Evolutionary conservation across 192 early-diverging fungal species (phyloP).

Genomic region (Dispira parvispora): DNA sequence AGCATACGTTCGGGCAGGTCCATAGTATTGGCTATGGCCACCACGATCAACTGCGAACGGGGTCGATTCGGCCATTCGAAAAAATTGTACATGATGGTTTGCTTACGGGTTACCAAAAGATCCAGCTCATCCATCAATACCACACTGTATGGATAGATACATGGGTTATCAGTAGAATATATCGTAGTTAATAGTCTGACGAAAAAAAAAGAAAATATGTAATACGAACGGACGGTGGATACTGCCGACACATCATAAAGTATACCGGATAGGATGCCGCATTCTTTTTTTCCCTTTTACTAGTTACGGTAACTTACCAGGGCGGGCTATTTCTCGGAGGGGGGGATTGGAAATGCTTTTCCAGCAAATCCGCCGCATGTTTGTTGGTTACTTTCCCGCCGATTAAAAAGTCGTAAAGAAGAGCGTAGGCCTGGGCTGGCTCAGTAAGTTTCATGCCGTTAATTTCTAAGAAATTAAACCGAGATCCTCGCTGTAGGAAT

Average conservation of each 20-base stretch:
- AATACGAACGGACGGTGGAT: no score
- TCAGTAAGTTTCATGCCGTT: conserved; percentile 97
- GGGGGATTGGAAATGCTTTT: conserved; percentile 5
- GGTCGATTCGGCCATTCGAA: conserved; percentile 90
- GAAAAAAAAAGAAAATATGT: no score
- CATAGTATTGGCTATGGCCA: conserved; percentile 98
- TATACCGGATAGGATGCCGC: no score
- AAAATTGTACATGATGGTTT: conserved; percentile 93
- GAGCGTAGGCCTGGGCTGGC: conserved; percentile 69
- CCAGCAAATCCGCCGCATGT: conserved; percentile 11
- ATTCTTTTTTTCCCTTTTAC: no score
- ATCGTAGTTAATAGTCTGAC: no score
- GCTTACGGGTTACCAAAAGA: conserved; percentile 77
- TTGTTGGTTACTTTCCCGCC: conserved; percentile 11
- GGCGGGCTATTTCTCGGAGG: no score
- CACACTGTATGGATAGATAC: conserved; percentile 34
- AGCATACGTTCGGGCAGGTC: conserved; percentile 88
- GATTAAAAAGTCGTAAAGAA: conserved; percentile 48
- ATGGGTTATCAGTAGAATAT: no score
- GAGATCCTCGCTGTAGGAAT: conserved; percentile 29
- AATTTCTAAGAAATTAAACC: conserved; percentile 85
- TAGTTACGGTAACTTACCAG: no score
- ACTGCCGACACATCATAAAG: no score
- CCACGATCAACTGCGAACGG: conserved; percentile 69
- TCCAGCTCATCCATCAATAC: conserved; percentile 97